These are phyloP conservation scores for Lentithecium fluviatile DNA, from an alignment of 495 filamentous ascomycete genomes.

Conservation along the genomic window DNA sequence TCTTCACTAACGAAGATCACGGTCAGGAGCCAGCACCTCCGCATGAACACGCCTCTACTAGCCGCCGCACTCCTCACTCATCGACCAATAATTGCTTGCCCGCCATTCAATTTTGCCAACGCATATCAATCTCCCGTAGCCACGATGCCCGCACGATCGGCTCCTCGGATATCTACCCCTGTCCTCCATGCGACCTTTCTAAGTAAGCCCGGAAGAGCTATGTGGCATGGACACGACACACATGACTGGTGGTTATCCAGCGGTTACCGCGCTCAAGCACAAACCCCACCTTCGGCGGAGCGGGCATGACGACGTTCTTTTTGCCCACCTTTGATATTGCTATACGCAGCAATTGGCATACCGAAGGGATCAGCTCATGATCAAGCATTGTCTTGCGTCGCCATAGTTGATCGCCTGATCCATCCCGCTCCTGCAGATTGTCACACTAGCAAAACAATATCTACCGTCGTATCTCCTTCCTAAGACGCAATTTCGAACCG, in stretches of 20 bases:
- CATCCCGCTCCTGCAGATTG: constrained; percentile 9
- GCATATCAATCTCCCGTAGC: no score
- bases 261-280: constrained; percentile 8
- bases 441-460: neutral
- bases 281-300: constrained; percentile 4
- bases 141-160: neutral
- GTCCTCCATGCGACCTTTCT: neutral
- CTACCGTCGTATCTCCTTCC: no score
- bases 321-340: neutral
- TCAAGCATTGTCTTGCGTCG: neutral
- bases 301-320: neutral
- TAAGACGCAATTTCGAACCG: no score
- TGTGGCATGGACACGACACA: neutral
- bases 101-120: no score
- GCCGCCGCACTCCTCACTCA: no score
- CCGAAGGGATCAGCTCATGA: constrained; percentile 11
- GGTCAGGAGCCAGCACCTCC: no score
- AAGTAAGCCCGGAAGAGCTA: neutral
- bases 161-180: neutral
- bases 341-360: constrained; percentile 3
- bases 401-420: neutral
- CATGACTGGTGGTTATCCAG: constrained; percentile 12
- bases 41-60: no score
- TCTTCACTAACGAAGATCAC: no score
- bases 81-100: no score